Evolutionary conservation across 2,329 filamentous ascomycete genomes (phyloP), one percentile per base, ranked within the genome.

Genomic region (Tolypocladium sp.): DNA sequence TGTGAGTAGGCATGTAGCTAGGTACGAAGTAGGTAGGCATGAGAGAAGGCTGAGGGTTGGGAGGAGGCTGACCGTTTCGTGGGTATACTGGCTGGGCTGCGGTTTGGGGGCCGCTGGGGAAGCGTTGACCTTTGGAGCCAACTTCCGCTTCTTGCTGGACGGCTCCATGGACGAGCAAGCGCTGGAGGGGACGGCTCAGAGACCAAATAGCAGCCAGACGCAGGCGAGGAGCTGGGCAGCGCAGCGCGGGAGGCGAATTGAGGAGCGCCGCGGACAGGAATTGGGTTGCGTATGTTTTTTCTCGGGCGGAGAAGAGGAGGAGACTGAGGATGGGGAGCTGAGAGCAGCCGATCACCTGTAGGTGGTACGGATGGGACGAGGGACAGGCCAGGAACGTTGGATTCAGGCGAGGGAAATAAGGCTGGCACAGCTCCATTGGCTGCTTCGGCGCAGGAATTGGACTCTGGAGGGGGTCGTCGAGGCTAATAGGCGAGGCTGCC

Each of bases 101-200:
- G 68, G 61, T 46, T 69, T 70, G 53, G 69, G 65, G 60, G 66
- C 66, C 44, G 67, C 42, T 17, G 42, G 58, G 57, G 70, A 69
- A 64, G 70, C 66, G 67, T 61, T 65, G 64, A 75, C 72, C 65
- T 76, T 77, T 41, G 75, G 75, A 66, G 75, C 75, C 70, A 77
- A 69, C 70, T 76, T 76, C 66, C 75, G 72, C 68, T 74, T 74
- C 63, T 77, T 77, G 60, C 65, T 74, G 53, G 73, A 73, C 63
- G 74, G 74, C 69, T 77, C 75, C 75, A 77, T 77, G 65, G 69
- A 68, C 65, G 37, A 54, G 54, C 56, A 52, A 35, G 40, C 22
- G 56, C 54, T 25, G 65, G 63, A 60, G 62, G 55, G 63, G 58
- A 61, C 63, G 61, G 58, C 37, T 9, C 52, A 38, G 59, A 38